Conservation (phyloP, 2,329 filamentous ascomycete species). For the Pseudocercospora ulei region DNA sequence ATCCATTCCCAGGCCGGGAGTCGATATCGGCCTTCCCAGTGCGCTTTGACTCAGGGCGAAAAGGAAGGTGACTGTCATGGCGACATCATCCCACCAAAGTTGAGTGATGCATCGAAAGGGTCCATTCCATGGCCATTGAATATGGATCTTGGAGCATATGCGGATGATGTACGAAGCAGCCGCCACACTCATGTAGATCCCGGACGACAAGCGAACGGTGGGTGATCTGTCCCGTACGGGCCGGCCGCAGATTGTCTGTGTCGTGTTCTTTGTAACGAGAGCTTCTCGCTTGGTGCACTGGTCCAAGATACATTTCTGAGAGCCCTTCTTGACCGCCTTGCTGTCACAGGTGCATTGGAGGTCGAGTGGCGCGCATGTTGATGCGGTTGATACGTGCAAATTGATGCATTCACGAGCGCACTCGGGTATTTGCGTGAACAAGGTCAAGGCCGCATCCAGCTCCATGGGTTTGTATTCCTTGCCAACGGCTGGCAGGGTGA, state of each 20-base stretch:
- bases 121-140: constrained; percentile 5
- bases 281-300: constrained; percentile 10
- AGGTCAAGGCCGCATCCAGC: background rate
- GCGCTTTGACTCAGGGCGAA: constrained; percentile 9
- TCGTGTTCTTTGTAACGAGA: constrained; percentile 18
- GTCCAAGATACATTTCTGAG: constrained; percentile 9
- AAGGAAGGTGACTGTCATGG: constrained; percentile 15
- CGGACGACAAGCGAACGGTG: background rate
- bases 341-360: constrained; percentile 20
- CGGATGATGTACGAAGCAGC: constrained; percentile 14
- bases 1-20: constrained; percentile 22
- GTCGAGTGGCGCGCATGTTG: constrained; percentile 19
- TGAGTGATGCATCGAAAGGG: constrained; percentile 8
- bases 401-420: constrained; percentile 4
- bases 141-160: constrained; percentile 16
- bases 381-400: constrained; percentile 2
- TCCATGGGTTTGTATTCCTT: constrained; percentile 3
- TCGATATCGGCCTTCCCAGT: background rate
- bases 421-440: background rate
- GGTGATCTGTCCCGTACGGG: constrained; percentile 15
- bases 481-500: background rate
- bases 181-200: constrained; percentile 12
- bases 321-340: constrained; percentile 9
- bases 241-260: constrained; percentile 17
- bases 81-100: constrained; percentile 21